phyloP scores from a whole-genome alignment of 1,284 basidiomycete species.

The Ceratobasidium sp. region DNA sequence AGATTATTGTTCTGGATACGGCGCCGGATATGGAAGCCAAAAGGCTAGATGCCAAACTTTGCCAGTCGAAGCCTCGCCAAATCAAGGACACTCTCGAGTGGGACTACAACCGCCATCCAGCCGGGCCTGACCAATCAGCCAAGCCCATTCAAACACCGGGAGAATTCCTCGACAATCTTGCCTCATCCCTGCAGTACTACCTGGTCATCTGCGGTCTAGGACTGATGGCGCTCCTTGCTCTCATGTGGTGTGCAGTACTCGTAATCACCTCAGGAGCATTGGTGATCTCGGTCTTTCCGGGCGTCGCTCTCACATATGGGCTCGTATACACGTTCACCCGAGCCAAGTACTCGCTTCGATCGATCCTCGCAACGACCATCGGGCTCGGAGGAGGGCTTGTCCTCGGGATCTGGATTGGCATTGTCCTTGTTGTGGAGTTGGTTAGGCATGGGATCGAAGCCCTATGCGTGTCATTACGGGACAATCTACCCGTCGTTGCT shows the following conservation, averaged over 20 bases:
- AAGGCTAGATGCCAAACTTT: no score
- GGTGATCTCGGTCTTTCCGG: background rate
- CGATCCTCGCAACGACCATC: background rate
- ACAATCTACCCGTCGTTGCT: background rate
- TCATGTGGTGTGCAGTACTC: background rate
- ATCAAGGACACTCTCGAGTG: no score
- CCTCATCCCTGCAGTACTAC: conserved; percentile 1
- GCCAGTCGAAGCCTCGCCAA: no score
- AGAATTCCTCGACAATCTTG: conserved; percentile 4
- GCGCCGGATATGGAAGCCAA: no score
- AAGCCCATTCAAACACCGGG: background rate
- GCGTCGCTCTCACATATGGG: conserved; percentile 2
- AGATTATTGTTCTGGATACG: no score
- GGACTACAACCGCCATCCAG: no score
- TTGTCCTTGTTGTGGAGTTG: background rate
- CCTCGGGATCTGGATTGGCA: background rate
- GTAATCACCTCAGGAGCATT: conserved; percentile 1
- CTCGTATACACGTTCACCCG: background rate
- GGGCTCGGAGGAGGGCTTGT: background rate
- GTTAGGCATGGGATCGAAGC: background rate
- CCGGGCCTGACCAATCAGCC: background rate
- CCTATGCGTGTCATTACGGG: background rate
- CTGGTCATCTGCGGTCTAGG: background rate
- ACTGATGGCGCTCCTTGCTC: background rate
- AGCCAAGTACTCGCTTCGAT: background rate